Evolutionary conservation across 495 filamentous ascomycete species (phyloP).

Genomic region (Jackrogersella multiformis): DNA sequence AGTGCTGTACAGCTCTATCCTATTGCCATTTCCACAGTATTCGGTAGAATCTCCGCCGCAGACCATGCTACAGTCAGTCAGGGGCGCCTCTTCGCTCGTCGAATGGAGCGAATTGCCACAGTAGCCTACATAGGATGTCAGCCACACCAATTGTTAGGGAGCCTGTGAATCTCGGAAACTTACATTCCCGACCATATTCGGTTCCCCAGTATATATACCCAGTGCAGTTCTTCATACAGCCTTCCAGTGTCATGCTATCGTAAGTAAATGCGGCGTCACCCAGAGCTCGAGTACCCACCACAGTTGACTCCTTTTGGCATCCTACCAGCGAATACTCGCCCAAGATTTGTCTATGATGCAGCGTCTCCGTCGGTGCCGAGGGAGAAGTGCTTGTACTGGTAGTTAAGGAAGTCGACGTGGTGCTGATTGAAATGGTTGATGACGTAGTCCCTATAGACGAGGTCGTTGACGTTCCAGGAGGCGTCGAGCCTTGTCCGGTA

Average conservation of each 20-base stretch:
- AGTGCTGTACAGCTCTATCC: conserved; percentile 57
- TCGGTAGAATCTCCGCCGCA: conserved; percentile 56
- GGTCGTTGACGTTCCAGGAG: conserved; percentile 33
- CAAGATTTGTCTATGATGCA: conserved; percentile 46
- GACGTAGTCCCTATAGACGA: conserved; percentile 24
- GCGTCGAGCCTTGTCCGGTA: conserved; percentile 24
- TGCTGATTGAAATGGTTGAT: conserved; percentile 35
- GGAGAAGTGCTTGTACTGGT: conserved; percentile 38
- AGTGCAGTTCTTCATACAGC: conserved; percentile 57
- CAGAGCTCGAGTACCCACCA: conserved; percentile 50
- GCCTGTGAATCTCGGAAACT: conserved; percentile 23
- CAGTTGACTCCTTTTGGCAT: conserved; percentile 59
- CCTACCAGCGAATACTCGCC: conserved; percentile 54
- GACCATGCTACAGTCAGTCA: conserved; percentile 60
- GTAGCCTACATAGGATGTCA: conserved; percentile 46
- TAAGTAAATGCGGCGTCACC: conserved; percentile 50
- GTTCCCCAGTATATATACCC: conserved; percentile 58
- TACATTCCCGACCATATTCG: conserved; percentile 62
- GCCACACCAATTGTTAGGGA: neutral
- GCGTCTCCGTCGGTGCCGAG: conserved; percentile 47
- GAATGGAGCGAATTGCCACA: conserved; percentile 59
- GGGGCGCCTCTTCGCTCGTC: conserved; percentile 50
- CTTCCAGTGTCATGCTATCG: conserved; percentile 61
- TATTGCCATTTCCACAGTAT: conserved; percentile 57
- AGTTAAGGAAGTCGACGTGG: conserved; percentile 16